Conservation (phyloP, 2,329 filamentous ascomycete genomes). For the Xylaria sp. region DNA sequence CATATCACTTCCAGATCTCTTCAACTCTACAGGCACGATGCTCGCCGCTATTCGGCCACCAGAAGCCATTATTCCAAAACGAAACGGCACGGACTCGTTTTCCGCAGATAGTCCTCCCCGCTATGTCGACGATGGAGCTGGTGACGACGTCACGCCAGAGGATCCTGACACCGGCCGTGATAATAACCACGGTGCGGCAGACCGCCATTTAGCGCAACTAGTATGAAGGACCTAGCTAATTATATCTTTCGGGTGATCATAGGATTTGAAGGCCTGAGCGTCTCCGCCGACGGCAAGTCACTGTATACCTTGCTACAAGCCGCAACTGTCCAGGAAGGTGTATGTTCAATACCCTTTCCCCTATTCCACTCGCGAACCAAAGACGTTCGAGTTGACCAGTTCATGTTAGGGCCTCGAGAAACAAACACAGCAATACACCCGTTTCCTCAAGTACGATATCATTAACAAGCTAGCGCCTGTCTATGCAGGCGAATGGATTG, state of each 20-base stretch:
- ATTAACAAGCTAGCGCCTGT: conserved; percentile 54
- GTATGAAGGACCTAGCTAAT: conserved; percentile 1
- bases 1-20: conserved; percentile 50
- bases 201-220: not conserved
- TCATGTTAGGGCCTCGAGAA: conserved; percentile 51
- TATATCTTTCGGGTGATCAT: not conserved
- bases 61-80: conserved; percentile 70
- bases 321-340: conserved; percentile 71
- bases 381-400: conserved; percentile 11
- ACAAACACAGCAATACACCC: conserved; percentile 65
- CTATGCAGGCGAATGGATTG: conserved; percentile 71
- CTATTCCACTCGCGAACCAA: not conserved
- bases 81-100: conserved; percentile 72
- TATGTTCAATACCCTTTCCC: conserved; percentile 43
- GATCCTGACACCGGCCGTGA: conserved; percentile 70
- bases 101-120: conserved; percentile 71
- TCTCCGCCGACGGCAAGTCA: conserved; percentile 70
- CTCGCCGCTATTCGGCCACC: conserved; percentile 72
- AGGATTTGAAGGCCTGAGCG: conserved; percentile 75
- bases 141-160: conserved; percentile 59
- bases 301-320: conserved; percentile 75
- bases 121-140: conserved; percentile 60
- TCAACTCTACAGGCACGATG: conserved; percentile 68
- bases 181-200: conserved; percentile 71
- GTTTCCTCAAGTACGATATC: conserved; percentile 74